These are phyloP conservation scores for Penicillium bialowiezense DNA, from an alignment of 495 filamentous ascomycete genomes.

Conservation along the genomic window DNA sequence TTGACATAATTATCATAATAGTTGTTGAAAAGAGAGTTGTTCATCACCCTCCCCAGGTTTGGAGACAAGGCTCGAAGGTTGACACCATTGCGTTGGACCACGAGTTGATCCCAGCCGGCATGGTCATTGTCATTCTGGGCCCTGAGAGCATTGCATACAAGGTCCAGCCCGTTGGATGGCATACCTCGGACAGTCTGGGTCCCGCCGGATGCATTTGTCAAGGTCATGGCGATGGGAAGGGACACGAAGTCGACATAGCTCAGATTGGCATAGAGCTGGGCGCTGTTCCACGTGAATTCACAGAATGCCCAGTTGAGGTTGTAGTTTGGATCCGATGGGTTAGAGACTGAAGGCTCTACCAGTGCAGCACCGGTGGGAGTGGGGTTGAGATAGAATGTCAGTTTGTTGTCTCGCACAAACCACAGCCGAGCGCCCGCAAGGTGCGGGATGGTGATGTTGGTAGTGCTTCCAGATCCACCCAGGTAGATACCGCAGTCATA, in stretches of 20 bases:
- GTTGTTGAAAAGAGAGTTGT: constrained; percentile 52
- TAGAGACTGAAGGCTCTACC: constrained; percentile 69
- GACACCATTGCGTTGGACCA: constrained; percentile 48
- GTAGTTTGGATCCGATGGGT: constrained; percentile 64
- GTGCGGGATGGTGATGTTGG: constrained; percentile 61
- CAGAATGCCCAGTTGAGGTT: constrained; percentile 63
- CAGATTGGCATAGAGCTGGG: constrained; percentile 72
- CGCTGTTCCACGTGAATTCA: constrained; percentile 70
- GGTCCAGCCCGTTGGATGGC: constrained; percentile 53
- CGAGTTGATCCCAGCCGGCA: constrained; percentile 62
- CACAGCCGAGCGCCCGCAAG: constrained; percentile 68
- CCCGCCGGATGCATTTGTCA: constrained; percentile 50
- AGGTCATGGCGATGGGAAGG: constrained; percentile 60
- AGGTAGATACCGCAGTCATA: constrained; percentile 61
- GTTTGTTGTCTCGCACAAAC: constrained; percentile 57
- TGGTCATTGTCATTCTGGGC: constrained; percentile 53
- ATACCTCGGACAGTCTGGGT: constrained; percentile 59
- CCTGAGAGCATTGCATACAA: constrained; percentile 49
- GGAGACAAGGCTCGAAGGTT: constrained; percentile 64
- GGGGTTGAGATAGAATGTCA: constrained; percentile 70
- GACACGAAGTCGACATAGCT: constrained; percentile 72
- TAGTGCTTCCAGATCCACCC: constrained; percentile 56
- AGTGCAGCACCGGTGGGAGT: constrained; percentile 49
- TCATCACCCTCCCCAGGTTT: constrained; percentile 57
- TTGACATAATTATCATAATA: constrained; percentile 66